phyloP scores from a whole-genome alignment of 768 basidiomycete species.

The Tricholoma matsutake region DNA sequence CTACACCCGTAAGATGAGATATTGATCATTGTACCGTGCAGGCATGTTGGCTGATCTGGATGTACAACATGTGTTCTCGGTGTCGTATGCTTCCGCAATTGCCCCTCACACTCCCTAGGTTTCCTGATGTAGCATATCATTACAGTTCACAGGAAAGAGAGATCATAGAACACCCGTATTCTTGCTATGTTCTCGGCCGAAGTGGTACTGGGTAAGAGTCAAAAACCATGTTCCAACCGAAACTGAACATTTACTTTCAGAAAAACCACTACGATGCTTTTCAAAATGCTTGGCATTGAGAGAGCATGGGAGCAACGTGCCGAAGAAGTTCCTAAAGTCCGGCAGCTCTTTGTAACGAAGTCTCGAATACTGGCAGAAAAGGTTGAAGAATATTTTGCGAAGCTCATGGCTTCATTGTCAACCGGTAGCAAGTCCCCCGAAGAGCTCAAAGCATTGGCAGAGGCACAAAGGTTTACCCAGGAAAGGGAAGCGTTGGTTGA shows the following conservation, averaged over 20 bases:
- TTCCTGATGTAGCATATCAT: background rate
- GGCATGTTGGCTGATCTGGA: slow-evolving; percentile 53
- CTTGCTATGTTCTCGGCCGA: slow-evolving; percentile 65
- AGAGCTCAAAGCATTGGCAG: slow-evolving; percentile 34
- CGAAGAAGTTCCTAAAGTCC: slow-evolving; percentile 40
- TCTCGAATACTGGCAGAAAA: slow-evolving; percentile 64
- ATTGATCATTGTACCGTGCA: slow-evolving; percentile 14
- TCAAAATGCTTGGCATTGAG: slow-evolving; percentile 71
- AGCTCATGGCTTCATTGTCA: slow-evolving; percentile 44
- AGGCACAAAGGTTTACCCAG: slow-evolving; percentile 9
- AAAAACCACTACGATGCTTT: slow-evolving; percentile 75
- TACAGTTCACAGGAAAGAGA: slow-evolving; percentile 44
- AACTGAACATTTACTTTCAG: slow-evolving; percentile 28
- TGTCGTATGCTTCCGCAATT: slow-evolving; percentile 32
- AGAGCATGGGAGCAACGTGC: slow-evolving; percentile 43
- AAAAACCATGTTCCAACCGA: background rate
- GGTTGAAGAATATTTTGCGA: slow-evolving; percentile 64
- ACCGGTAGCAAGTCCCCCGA: slow-evolving; percentile 32
- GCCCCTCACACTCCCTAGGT: background rate
- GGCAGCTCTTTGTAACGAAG: slow-evolving; percentile 73
- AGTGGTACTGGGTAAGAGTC: slow-evolving; percentile 67
- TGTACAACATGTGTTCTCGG: slow-evolving; percentile 39
- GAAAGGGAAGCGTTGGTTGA: slow-evolving; percentile 30
- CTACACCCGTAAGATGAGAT: background rate
- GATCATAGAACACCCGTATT: slow-evolving; percentile 56